phyloP scores from a whole-genome alignment of 148 eudicot species.

The Simmondsia chinensis region DNA sequence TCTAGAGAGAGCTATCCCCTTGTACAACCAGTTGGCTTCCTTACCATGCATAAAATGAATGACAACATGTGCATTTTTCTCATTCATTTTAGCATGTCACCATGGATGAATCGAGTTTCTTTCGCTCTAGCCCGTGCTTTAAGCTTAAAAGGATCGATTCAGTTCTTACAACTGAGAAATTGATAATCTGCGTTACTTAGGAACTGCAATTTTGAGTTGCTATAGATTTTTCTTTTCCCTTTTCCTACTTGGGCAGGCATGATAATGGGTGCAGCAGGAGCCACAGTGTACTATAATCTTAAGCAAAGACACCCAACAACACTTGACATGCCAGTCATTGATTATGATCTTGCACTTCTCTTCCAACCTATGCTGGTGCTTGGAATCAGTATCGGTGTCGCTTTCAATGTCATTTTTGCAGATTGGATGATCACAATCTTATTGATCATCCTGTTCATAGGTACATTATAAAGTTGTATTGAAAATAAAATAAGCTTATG shows the following conservation, averaged over 20 bases:
- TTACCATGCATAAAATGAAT: too few species aligned
- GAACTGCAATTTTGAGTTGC: not conserved
- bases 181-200: not conserved
- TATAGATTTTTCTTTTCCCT: not conserved
- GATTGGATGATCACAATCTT: constrained; percentile 68
- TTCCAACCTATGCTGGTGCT: constrained; percentile 57
- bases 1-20: too few species aligned
- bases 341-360: constrained; percentile 55
- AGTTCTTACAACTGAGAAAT: too few species aligned
- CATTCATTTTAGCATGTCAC: too few species aligned
- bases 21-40: too few species aligned
- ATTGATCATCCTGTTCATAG: constrained; percentile 46
- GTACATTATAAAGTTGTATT: constrained; percentile 12
- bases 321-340: constrained; percentile 46
- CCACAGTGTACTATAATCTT: constrained; percentile 53
- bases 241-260: constrained; percentile 32
- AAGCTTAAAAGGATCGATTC: too few species aligned
- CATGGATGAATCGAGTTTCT: too few species aligned
- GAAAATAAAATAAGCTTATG: not conserved
- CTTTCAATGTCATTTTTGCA: constrained; percentile 53
- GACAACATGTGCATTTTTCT: too few species aligned
- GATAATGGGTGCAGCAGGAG: constrained; percentile 57
- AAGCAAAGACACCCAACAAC: constrained; percentile 47
- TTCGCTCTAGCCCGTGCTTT: too few species aligned
- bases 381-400: constrained; percentile 59